These are phyloP conservation scores for Zalaria obscura DNA, from an alignment of 2,329 filamentous ascomycete species.

Conservation along the genomic window DNA sequence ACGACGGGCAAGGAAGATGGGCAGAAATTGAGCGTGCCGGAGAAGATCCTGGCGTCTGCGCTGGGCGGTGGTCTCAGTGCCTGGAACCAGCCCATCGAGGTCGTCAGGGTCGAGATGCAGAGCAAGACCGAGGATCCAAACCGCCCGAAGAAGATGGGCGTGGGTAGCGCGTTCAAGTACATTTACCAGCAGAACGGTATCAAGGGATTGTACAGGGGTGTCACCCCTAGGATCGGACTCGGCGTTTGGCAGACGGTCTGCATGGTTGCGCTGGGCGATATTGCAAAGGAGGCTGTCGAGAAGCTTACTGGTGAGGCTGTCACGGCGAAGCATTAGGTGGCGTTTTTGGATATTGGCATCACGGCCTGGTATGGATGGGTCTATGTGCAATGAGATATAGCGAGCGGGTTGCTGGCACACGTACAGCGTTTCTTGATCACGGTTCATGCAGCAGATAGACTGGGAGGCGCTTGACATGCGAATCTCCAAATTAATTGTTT, in stretches of 20 bases:
- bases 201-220: slow-evolving; percentile 88
- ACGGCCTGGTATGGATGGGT: no score
- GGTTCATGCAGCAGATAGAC: no score
- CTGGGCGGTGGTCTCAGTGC: slow-evolving; percentile 88
- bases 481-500: no score
- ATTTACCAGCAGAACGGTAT: slow-evolving; percentile 84
- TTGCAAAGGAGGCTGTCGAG: slow-evolving; percentile 52
- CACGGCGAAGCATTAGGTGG: slow-evolving; percentile 48
- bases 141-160: slow-evolving; percentile 97
- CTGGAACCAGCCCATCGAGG: slow-evolving; percentile 99
- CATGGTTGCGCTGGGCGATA: slow-evolving; percentile 97
- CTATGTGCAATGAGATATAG: no score
- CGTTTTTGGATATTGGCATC: no score
- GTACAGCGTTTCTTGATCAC: no score
- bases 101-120: slow-evolving; percentile 99
- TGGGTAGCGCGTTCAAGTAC: slow-evolving; percentile 67
- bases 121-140: slow-evolving; percentile 97
- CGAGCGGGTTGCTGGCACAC: no score
- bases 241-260: slow-evolving; percentile 99
- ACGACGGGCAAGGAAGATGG: slow-evolving; percentile 63
- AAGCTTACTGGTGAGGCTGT: slow-evolving; percentile 49
- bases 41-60: slow-evolving; percentile 80
- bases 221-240: slow-evolving; percentile 83
- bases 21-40: slow-evolving; percentile 61
- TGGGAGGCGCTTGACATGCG: no score